A percentile compares a stretch with the other conserved stretches of the same genome.
Evolutionary conservation across 805 yeast species (phyloP).

Genomic region (Sugiyamaella boreocaroliniensis): DNA sequence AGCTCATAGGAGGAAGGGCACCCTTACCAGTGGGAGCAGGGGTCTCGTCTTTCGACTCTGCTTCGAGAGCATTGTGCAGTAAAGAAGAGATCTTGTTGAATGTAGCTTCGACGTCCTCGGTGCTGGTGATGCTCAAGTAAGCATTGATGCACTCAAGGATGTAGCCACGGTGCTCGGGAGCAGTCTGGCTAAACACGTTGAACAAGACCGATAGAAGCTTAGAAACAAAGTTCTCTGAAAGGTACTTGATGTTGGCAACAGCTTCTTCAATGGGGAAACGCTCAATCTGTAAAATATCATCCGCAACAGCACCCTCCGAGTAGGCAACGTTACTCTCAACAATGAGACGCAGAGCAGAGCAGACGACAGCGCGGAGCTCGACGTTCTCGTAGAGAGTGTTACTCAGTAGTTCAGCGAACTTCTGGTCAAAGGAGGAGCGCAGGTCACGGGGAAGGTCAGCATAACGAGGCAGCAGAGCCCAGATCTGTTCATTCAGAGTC

Average conservation of each 20-base stretch:
- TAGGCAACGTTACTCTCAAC: conserved; percentile 71
- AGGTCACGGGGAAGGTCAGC: conserved; percentile 82
- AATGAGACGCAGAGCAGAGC: conserved; percentile 69
- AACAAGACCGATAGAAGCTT: conserved; percentile 81
- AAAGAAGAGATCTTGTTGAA: conserved; percentile 82
- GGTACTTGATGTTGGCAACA: conserved; percentile 49
- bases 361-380: conserved; percentile 70
- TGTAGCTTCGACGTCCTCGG: conserved; percentile 61
- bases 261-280: conserved; percentile 55
- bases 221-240: conserved; percentile 49
- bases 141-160: conserved; percentile 81
- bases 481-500: conserved; percentile 83
- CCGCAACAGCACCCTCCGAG: conserved; percentile 52
- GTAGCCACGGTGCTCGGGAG: conserved; percentile 74
- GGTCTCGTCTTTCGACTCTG: conserved; percentile 36
- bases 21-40: conserved; percentile 24
- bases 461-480: conserved; percentile 87
- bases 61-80: conserved; percentile 66
- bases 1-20: conserved; percentile 49
- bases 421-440: conserved; percentile 54
- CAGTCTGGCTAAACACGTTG: conserved; percentile 87
- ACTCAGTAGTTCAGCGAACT: conserved; percentile 72
- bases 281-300: conserved; percentile 52
- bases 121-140: conserved; percentile 62
- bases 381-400: conserved; percentile 66